Evolutionary conservation across 352 stramenopile genomes (phyloP).

Genomic region (Peronospora belbahrii): DNA sequence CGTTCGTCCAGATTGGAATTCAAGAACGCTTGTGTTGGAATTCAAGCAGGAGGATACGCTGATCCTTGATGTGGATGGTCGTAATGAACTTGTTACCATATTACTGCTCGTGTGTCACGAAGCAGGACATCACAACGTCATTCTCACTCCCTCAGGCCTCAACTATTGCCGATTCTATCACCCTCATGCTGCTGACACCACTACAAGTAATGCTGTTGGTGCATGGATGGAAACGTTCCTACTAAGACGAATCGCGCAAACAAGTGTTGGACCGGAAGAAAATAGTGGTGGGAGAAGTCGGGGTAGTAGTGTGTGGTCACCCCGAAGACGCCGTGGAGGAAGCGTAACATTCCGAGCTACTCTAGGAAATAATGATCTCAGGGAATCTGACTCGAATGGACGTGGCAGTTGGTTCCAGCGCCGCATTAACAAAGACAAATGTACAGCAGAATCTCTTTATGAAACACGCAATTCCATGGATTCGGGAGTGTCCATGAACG

Average conservation of each 20-base stretch:
- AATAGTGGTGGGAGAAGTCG: constrained; percentile 6
- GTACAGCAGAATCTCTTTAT: constrained; percentile 16
- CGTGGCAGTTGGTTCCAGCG: constrained; percentile 33
- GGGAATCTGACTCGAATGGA: constrained; percentile 9
- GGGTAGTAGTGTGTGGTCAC: constrained; percentile 20
- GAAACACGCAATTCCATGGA: constrained; percentile 43
- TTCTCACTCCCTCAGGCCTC: constrained; percentile 29
- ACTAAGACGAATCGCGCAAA: constrained; percentile 42
- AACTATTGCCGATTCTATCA: constrained; percentile 57
- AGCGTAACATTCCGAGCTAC: constrained; percentile 13
- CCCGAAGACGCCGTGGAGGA: constrained; percentile 9
- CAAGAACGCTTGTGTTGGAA: constrained; percentile 49
- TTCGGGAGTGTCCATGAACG: constrained; percentile 43
- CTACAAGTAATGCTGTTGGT: constrained; percentile 9
- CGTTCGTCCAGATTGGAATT: constrained; percentile 47
- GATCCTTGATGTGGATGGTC: constrained; percentile 40
- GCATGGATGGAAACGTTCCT: constrained; percentile 50
- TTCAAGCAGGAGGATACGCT: constrained; percentile 56
- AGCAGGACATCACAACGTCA: constrained; percentile 43
- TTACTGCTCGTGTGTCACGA: constrained; percentile 56
- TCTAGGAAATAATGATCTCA: constrained; percentile 12
- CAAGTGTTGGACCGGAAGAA: constrained; percentile 12
- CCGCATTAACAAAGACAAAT: constrained; percentile 26
- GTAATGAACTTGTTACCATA: constrained; percentile 62
- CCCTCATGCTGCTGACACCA: constrained; percentile 32